These are phyloP conservation scores for Hypoxylon cercidicola DNA, from an alignment of 495 filamentous ascomycete genomes.

Conservation along the genomic window DNA sequence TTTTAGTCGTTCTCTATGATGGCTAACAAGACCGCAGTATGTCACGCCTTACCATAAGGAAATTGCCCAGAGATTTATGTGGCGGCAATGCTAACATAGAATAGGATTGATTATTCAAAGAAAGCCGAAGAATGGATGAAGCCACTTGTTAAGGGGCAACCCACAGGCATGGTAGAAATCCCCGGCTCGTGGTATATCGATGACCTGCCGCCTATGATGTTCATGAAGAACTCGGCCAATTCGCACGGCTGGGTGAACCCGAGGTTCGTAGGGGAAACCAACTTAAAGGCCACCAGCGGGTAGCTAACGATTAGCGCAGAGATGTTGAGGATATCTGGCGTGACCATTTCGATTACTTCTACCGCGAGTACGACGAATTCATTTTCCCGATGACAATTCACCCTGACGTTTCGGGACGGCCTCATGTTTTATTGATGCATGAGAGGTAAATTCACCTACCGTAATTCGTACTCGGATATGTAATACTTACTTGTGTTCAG, in stretches of 20 bases:
- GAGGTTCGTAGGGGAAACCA: constrained; percentile 16
- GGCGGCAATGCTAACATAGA: constrained; percentile 1
- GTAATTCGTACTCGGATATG: neutral
- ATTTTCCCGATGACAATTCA: constrained; percentile 71
- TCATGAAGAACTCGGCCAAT: constrained; percentile 63
- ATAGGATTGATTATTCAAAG: constrained; percentile 60
- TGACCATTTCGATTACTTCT: constrained; percentile 69
- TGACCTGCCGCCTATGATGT: constrained; percentile 68
- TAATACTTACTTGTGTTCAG: constrained; percentile 29
- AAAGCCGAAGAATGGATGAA: constrained; percentile 67
- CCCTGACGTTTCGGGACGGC: constrained; percentile 67
- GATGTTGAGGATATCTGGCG: constrained; percentile 68
- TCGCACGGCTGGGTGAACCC: constrained; percentile 69
- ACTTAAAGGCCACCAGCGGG: neutral
- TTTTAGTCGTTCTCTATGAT: neutral
- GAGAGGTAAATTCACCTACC: constrained; percentile 47
- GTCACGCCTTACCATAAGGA: neutral
- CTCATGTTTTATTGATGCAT: constrained; percentile 68
- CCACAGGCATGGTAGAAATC: constrained; percentile 65
- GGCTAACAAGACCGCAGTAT: constrained; percentile 18
- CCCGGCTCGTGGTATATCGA: constrained; percentile 68
- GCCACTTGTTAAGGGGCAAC: constrained; percentile 56
- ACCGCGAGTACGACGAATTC: constrained; percentile 69
- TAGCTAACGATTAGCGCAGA: constrained; percentile 21
- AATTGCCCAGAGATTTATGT: neutral